Base-by-base conservation (phyloP, 31 red algal genomes). In the Asparagopsis taxiformis region DNA sequence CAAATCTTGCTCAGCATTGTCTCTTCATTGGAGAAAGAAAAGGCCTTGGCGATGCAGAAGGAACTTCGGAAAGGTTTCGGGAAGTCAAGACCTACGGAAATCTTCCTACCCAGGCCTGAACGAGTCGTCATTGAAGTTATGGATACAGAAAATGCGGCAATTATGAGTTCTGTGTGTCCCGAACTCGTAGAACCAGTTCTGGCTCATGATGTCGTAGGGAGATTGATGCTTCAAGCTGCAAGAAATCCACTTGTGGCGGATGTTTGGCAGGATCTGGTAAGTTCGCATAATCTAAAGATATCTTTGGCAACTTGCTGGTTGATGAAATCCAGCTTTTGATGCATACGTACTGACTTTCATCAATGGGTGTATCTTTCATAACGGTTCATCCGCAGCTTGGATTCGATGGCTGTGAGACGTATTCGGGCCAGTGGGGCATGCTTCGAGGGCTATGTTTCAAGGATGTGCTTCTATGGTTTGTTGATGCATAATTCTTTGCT, bases 201-300 rank as follows among this genome's bases (percentile, higher is more conserved):
- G 16, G 83, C 83, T 71, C 71, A 87, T 71, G 83, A 87, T 77
- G 83, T 87, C 6, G 66, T 87, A 41, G 83, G 83, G 22, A 55
- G 83, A 24, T 55, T 87, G 6, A 76, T 87, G 70, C 72, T 87
- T 13, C 83, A 77, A 57, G 83, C 83, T 2, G 70, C 83, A 36
- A 55, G 83, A 53, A 87, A 87, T 39, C 72, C 83, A 0, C 63
- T 87, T 6, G 83, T 87, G 8, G 83, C 72, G 0, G 83, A 87
- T 34, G 83, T 87, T 34, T 87, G 83, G 83, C 83, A 77, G 75
- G 83, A 87, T 37, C 34, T 87, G 46, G 83, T 87, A 78, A 61
- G 83, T 87, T 46, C 41, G 41, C 8, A 46, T 9, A 46, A 46
- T 13, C 41, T 13, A 46, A 13, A n/a, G n/a, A n/a, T n/a, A n/a